These are phyloP conservation scores for Clarireedia sp. DNA, from an alignment of 2,329 filamentous ascomycete genomes.

Conservation along the genomic window DNA sequence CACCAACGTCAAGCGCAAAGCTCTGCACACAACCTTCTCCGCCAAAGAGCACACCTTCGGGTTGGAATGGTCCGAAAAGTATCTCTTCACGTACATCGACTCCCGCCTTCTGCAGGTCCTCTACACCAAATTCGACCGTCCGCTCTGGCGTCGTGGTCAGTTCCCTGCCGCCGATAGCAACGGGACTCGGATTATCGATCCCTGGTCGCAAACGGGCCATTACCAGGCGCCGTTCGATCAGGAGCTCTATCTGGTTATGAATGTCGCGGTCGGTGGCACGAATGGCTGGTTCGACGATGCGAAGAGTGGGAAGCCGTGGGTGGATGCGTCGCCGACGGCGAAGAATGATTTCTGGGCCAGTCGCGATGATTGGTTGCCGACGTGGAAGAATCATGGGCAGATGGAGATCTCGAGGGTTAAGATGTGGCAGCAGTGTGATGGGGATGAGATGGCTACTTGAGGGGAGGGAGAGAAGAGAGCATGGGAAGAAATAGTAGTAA, in stretches of 20 bases:
- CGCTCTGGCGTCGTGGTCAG: conserved; percentile 59
- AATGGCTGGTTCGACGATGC: conserved; percentile 82
- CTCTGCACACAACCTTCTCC: conserved; percentile 67
- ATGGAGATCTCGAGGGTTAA: conserved; percentile 63
- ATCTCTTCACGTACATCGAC: conserved; percentile 81
- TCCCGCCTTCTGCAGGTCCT: conserved; percentile 71
- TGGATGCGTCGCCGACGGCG: conserved; percentile 58
- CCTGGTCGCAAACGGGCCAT: conserved; percentile 55
- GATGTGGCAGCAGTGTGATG: conserved; percentile 64
- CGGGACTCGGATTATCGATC: conserved; percentile 54
- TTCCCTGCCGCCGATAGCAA: conserved; percentile 59
- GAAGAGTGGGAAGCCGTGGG: conserved; percentile 67
- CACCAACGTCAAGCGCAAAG: conserved; percentile 69
- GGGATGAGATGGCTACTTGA: conserved; percentile 35
- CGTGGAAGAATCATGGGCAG: conserved; percentile 54
- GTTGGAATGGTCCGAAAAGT: conserved; percentile 81
- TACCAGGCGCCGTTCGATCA: conserved; percentile 67
- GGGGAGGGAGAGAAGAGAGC: neutral
- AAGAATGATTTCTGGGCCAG: conserved; percentile 72
- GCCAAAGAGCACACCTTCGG: conserved; percentile 68
- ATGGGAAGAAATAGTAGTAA: no score
- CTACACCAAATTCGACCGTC: conserved; percentile 64
- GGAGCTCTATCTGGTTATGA: conserved; percentile 67
- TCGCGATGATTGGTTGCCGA: conserved; percentile 57
- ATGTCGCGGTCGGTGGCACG: conserved; percentile 67